Evolutionary conservation across 352 stramenopile genomes (phyloP).

Genomic region (Phytophthora cactorum): DNA sequence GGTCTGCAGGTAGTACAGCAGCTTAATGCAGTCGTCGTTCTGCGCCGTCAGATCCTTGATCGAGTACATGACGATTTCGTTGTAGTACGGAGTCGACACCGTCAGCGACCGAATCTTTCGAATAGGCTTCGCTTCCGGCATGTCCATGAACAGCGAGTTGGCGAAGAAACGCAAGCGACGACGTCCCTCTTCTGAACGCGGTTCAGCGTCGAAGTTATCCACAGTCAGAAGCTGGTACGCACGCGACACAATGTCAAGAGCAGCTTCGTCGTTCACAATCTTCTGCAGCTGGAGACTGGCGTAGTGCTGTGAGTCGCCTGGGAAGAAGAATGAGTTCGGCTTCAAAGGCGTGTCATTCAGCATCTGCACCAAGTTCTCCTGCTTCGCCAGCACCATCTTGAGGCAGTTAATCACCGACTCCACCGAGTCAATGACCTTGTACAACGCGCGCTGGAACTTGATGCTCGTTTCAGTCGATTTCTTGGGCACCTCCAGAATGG

Average conservation of each 20-base stretch:
- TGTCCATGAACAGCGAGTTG: conserved; percentile 91
- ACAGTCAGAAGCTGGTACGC: conserved; percentile 85
- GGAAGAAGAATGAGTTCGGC: conserved; percentile 89
- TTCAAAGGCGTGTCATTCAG: conserved; percentile 86
- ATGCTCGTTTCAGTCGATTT: conserved; percentile 75
- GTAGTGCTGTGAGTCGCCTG: conserved; percentile 81
- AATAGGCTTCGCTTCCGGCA: conserved; percentile 85
- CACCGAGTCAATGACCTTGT: conserved; percentile 85
- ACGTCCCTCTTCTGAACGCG: conserved; percentile 80
- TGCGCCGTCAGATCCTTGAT: conserved; percentile 86
- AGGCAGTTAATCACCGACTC: conserved; percentile 83
- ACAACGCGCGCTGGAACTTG: conserved; percentile 85
- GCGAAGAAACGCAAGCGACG: conserved; percentile 84
- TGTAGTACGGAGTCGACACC: conserved; percentile 86
- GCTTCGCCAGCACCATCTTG: conserved; percentile 84
- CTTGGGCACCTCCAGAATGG: conserved; percentile 82
- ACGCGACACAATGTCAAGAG: conserved; percentile 81
- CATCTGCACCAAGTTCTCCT: conserved; percentile 84
- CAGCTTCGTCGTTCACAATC: conserved; percentile 82
- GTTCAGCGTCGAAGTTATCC: conserved; percentile 87
- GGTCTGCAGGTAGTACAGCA: conserved; percentile 95
- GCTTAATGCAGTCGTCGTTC: conserved; percentile 94
- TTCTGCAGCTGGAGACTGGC: conserved; percentile 78
- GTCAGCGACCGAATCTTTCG: conserved; percentile 84
- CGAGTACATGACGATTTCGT: conserved; percentile 89